Base-by-base conservation (phyloP, 2,329 filamentous ascomycete species). In the Microsporum audouinii region DNA sequence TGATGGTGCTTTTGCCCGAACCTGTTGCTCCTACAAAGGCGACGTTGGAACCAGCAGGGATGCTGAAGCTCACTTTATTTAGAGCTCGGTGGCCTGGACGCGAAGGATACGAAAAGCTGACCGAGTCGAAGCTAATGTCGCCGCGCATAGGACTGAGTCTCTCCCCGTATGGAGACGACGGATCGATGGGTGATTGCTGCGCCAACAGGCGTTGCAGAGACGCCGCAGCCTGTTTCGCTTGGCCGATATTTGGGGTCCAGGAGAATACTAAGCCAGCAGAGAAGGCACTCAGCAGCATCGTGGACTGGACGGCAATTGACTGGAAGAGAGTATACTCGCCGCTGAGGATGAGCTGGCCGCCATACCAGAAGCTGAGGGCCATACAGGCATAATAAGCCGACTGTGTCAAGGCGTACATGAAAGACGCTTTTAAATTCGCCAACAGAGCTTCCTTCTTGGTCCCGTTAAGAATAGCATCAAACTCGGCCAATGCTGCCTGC, bases 311-410 rank as follows among this genome's bases (percentile, higher is more conserved):
- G 66, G 88, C 87, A 71, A 91, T 85, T 74, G 90, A 91, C 58
- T 83, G 74, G n/a, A 87, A 81, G 36, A 84, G 82, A 49, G 81
- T 82, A 65, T 87, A 87, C 61, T 82, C 75, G 3, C 87, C 87
- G 47, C 80, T 78, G 58, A 85, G 80, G 62, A 91, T 88, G 64
- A 84, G 83, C 66, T 83, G 86, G 0, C 87, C 81, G 2, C 88
- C 88, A 87, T 88, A 91, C 86, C 87, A 91, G 72, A 89, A 91
- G 0, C 87, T 85, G 60, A 91, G 81, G 0, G 87, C 85, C 45
- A 51, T 51, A 12, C 45, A 51, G 45, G 45, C 45, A 31, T 51
- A 51, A 68, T 90, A 88, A 31, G 89, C 82, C 58, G 88, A 78
- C 67, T 86, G 87, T 23, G 84, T 82, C 1, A 76, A 62, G 63